Evolutionary conservation across 1,284 basidiomycete species (phyloP).

Genomic region (Coriolopsis trogii): DNA sequence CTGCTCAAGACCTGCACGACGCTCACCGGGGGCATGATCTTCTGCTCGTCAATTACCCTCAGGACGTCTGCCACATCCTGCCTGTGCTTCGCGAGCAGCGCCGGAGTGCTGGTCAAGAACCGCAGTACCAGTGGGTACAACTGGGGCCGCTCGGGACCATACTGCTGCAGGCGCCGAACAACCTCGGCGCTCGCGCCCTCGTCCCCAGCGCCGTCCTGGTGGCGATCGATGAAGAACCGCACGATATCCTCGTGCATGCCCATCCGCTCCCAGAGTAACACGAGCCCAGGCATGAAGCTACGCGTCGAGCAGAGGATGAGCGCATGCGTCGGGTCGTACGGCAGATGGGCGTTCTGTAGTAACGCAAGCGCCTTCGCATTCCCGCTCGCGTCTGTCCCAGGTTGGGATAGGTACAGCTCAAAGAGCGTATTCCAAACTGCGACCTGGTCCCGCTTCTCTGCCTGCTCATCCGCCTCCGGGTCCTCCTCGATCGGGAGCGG

Average conservation of each 20-base stretch:
- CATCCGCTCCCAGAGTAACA: conserved; percentile 90
- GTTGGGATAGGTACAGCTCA: conserved; percentile 85
- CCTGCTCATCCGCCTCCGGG: conserved; percentile 48
- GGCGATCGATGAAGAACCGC: conserved; percentile 86
- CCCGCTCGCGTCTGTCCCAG: conserved; percentile 30
- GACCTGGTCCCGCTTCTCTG: conserved; percentile 73
- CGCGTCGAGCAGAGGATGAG: conserved; percentile 90
- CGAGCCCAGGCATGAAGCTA: conserved; percentile 82
- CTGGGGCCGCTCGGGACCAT: conserved; percentile 72
- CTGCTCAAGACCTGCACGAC: conserved; percentile 88
- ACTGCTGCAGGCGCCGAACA: conserved; percentile 70
- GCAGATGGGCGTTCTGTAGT: conserved; percentile 64
- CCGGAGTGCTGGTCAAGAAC: conserved; percentile 83
- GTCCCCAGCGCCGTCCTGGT: conserved; percentile 48
- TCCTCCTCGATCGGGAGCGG: conserved; percentile 26
- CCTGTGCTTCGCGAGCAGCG: conserved; percentile 69
- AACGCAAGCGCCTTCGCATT: conserved; percentile 68
- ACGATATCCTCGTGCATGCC: conserved; percentile 97
- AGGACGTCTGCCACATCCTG: conserved; percentile 74
- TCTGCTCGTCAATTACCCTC: conserved; percentile 75
- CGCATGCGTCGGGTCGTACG: conserved; percentile 91
- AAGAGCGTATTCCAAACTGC: conserved; percentile 96
- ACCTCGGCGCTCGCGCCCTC: conserved; percentile 66
- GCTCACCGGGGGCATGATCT: conserved; percentile 85
- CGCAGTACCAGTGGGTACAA: conserved; percentile 90